Base-by-base conservation (phyloP, 495 filamentous ascomycete species). In the Hyaloscypha variabilis region DNA sequence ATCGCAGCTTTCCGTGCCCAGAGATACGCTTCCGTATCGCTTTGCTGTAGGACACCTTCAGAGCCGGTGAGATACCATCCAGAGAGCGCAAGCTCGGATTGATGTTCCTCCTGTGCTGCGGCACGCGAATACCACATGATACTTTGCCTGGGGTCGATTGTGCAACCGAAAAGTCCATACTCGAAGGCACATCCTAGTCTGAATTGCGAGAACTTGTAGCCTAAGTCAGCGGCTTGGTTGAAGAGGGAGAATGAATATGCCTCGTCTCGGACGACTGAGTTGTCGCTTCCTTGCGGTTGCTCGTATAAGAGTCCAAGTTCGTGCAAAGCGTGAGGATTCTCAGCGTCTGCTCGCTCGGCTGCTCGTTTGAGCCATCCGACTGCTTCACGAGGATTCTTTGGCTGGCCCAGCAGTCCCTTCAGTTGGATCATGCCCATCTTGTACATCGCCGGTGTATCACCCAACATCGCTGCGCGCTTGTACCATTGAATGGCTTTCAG, bases 401-500 rank as follows among this genome's bases (percentile, higher is more conserved):
- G 83, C 74, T 97, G 94, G 10, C 94, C 94, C 17, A 99, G 86
- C n/a, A 97, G 83, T 24, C 94, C 94, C 75, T 97, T 97, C 29
- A 97, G 82, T 67, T 91, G 80, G 71, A 99, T 97, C 87, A 97
- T 94, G 59, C 95, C 95, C 77, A 98, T 89, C 76, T 99, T 99
- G 79, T 97, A 99, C 93, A 97, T 96, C 26, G 94, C 95, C 0
- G 93, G 89, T 0, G 91, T 90, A 71, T 98, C 94, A 14, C 95
- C 95, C 6, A 97, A 81, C 8, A 90, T 86, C 1, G 95, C 93
- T 14, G 94, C 92, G 23, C 93, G 92, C 74, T 93, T 93, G 74
- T 98, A 99, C 95, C 95, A 99, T 72, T 97, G 93, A 30, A 98
- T 91, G 10, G 95, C 93, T 78, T 97, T 97, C 69, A 92, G 76